Evolutionary conservation across 192 early-diverging fungal genomes (phyloP).

Genomic region (Umbelopsis vinacea): DNA sequence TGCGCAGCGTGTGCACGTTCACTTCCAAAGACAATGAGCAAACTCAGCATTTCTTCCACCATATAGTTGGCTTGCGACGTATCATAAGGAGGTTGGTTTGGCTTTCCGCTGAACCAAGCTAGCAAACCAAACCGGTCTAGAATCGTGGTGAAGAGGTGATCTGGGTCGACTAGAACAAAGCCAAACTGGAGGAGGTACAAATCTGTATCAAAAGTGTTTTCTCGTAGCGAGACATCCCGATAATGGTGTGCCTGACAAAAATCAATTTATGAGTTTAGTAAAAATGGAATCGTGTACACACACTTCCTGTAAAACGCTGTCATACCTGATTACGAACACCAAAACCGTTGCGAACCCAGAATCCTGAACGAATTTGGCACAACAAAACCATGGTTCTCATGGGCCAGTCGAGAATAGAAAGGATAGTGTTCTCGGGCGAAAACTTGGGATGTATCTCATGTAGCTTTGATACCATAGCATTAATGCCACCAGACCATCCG

Average conservation of each 20-base stretch:
- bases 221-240: slow-evolving; percentile 81
- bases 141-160: slow-evolving; percentile 79
- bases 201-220: slow-evolving; percentile 90
- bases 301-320: neutral
- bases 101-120: slow-evolving; percentile 80
- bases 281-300: neutral
- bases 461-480: slow-evolving; percentile 2
- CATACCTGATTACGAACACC: slow-evolving; percentile 65
- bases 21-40: slow-evolving; percentile 81
- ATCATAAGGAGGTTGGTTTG: slow-evolving; percentile 62
- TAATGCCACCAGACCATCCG: slow-evolving; percentile 47
- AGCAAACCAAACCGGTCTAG: slow-evolving; percentile 86
- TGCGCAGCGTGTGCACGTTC: slow-evolving; percentile 77
- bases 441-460: slow-evolving; percentile 22
- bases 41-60: slow-evolving; percentile 88
- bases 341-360: slow-evolving; percentile 94
- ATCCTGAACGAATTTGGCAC: slow-evolving; percentile 83
- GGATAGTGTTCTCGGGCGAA: slow-evolving; percentile 27
- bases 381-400: slow-evolving; percentile 80
- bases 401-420: slow-evolving; percentile 77
- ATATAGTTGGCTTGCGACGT: slow-evolving; percentile 73
- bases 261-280: neutral
- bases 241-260: slow-evolving; percentile 72
- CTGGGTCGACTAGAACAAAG: slow-evolving; percentile 68
- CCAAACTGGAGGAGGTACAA: slow-evolving; percentile 84